Evolutionary conservation across 257 asterid genomes (phyloP).

Genomic region (Schizonepeta tenuifolia): DNA sequence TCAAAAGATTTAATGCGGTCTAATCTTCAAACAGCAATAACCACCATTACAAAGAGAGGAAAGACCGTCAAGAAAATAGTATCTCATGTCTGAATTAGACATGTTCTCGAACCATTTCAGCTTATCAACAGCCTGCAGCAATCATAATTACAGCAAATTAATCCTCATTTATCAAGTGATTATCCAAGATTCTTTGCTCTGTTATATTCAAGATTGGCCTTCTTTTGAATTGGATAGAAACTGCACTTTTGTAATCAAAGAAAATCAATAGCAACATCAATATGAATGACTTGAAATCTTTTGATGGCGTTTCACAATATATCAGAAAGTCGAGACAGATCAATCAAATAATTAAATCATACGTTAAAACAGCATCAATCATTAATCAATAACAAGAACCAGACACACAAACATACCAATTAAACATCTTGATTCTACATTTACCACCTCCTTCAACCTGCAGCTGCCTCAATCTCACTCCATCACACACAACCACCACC

Average conservation of each 20-base stretch:
- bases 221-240: background rate
- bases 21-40: background rate
- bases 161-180: background rate
- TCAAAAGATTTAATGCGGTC: constrained; percentile 2
- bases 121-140: constrained; percentile 41
- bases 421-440: constrained; percentile 40
- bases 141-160: background rate
- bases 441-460: constrained; percentile 29
- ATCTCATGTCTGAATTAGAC: constrained; percentile 3
- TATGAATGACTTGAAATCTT: background rate
- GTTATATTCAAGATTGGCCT: background rate
- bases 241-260: background rate
- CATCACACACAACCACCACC: constrained; percentile 35
- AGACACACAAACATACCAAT: constrained; percentile 34
- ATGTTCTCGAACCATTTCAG: constrained; percentile 20
- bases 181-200: no score
- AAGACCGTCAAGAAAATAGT: background rate
- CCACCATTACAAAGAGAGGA: background rate
- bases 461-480: constrained; percentile 32
- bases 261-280: no score
- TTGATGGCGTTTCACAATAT: no score
- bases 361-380: background rate
- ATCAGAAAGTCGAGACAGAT: background rate
- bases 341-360: background rate
- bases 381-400: background rate